Evolutionary conservation across 176 grass and related monocot species (phyloP).

Genomic region (Carex cristatella): DNA sequence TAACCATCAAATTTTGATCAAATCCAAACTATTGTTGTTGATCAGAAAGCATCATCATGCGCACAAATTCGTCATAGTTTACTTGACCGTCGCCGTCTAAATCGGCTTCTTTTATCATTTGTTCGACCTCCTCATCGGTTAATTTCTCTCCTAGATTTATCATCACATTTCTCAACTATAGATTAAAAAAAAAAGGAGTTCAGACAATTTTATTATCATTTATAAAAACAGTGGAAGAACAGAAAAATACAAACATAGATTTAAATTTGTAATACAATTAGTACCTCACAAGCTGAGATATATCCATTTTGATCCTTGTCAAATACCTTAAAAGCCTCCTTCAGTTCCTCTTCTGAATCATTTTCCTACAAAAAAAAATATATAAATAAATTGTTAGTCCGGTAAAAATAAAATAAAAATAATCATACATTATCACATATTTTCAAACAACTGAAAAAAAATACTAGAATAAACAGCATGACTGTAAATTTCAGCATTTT

Average conservation of each 20-base stretch:
- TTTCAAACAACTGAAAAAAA: no score
- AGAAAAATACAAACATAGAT: neutral
- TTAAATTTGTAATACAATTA: neutral
- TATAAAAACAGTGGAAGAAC: neutral
- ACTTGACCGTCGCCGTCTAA: slow-evolving; percentile 74
- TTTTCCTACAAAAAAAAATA: slow-evolving; percentile 6
- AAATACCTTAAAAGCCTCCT: slow-evolving; percentile 87
- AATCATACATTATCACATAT: no score
- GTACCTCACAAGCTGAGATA: slow-evolving; percentile 63
- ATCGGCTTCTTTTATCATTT: slow-evolving; percentile 75
- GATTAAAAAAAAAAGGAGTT: neutral
- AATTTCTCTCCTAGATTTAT: slow-evolving; percentile 68
- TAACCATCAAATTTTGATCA: neutral
- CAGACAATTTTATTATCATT: neutral
- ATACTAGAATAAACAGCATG: no score
- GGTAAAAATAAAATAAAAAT: no score
- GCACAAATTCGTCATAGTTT: slow-evolving; percentile 72
- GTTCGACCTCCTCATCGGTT: slow-evolving; percentile 53
- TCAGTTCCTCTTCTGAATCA: slow-evolving; percentile 65
- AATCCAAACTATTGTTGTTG: neutral
- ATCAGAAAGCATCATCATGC: slow-evolving; percentile 78
- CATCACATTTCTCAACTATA: slow-evolving; percentile 58
- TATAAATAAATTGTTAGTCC: neutral
- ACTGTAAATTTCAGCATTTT: no score
- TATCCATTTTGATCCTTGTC: slow-evolving; percentile 86